A percentile compares a stretch with the other conserved stretches of the same genome.
phyloP scores from a whole-genome alignment of 2,329 filamentous ascomycete genomes.

The Pezicula rhizophila region DNA sequence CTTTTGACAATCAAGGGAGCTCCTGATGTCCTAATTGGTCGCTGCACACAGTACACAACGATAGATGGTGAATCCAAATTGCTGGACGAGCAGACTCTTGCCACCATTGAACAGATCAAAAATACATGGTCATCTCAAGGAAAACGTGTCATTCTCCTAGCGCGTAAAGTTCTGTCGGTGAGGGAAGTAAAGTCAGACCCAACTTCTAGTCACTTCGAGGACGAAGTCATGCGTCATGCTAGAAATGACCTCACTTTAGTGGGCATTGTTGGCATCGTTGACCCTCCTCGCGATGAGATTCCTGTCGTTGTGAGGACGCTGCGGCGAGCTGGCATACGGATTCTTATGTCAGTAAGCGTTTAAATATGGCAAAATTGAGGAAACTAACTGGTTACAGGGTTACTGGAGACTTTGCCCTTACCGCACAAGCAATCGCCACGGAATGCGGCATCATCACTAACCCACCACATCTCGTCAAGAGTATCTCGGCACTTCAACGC shows the following conservation, averaged over 20 bases:
- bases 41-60: constrained; percentile 53
- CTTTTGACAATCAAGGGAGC: constrained; percentile 74
- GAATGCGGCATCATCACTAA: constrained; percentile 66
- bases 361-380: neutral
- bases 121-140: constrained; percentile 63
- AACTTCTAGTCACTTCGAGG: constrained; percentile 46
- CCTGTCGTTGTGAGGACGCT: constrained; percentile 54
- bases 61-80: constrained; percentile 46
- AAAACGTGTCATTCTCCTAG: constrained; percentile 61
- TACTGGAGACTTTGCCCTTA: constrained; percentile 72
- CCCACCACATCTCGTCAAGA: constrained; percentile 41
- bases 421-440: constrained; percentile 65
- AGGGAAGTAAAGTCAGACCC: constrained; percentile 32
- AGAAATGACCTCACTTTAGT: constrained; percentile 43
- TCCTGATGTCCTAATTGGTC: constrained; percentile 63
- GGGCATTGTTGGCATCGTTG: constrained; percentile 52
- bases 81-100: constrained; percentile 40
- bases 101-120: constrained; percentile 52
- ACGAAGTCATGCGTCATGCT: constrained; percentile 48
- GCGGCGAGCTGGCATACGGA: constrained; percentile 63
- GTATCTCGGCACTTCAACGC: constrained; percentile 36
- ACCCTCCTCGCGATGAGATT: constrained; percentile 55
- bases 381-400: constrained; percentile 35
- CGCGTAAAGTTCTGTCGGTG: constrained; percentile 49
- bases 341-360: constrained; percentile 58